These are phyloP conservation scores for Cucumis melo DNA, from an alignment of 306 rosid genomes.

Conservation along the genomic window DNA sequence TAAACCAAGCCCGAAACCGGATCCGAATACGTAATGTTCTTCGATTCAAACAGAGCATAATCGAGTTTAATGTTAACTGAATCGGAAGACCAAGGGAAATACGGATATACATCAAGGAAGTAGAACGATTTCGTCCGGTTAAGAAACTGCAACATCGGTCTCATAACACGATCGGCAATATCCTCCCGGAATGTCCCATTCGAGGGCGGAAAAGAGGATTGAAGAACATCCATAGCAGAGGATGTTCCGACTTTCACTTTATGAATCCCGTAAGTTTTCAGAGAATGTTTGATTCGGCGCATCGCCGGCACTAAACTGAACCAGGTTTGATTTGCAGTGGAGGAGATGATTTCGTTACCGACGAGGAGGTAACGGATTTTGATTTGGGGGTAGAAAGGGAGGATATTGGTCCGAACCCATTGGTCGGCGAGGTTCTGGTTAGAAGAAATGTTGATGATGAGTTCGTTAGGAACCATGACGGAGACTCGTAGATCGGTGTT, in stretches of 20 bases:
- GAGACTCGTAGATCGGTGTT: slow-evolving; percentile 46
- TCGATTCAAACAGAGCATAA: slow-evolving; percentile 40
- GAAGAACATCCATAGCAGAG: slow-evolving; percentile 45
- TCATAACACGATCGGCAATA: slow-evolving; percentile 28
- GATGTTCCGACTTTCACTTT: slow-evolving; percentile 72
- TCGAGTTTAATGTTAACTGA: slow-evolving; percentile 30
- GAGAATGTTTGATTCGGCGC: slow-evolving; percentile 31
- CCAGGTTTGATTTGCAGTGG: slow-evolving; percentile 28
- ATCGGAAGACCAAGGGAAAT: slow-evolving; percentile 49
- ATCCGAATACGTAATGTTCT: slow-evolving; percentile 35
- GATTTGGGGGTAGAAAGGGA: slow-evolving; percentile 38
- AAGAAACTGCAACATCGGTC: slow-evolving; percentile 55
- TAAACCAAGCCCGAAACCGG: slow-evolving; percentile 46
- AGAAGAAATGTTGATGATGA: slow-evolving; percentile 38
- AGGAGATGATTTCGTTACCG: slow-evolving; percentile 58
- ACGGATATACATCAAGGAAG: slow-evolving; percentile 72
- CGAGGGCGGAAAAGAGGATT: slow-evolving; percentile 67
- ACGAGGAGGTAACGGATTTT: slow-evolving; percentile 65
- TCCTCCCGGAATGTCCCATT: slow-evolving; percentile 59
- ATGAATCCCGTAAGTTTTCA: slow-evolving; percentile 18
- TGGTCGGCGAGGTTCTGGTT: slow-evolving; percentile 40
- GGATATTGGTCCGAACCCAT: slow-evolving; percentile 42
- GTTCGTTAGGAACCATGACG: slow-evolving; percentile 56
- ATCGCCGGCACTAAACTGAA: slow-evolving; percentile 49
- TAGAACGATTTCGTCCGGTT: slow-evolving; percentile 53